phyloP scores from a whole-genome alignment of 108 stramenopile species.

The Nannochloropsis granulata region DNA sequence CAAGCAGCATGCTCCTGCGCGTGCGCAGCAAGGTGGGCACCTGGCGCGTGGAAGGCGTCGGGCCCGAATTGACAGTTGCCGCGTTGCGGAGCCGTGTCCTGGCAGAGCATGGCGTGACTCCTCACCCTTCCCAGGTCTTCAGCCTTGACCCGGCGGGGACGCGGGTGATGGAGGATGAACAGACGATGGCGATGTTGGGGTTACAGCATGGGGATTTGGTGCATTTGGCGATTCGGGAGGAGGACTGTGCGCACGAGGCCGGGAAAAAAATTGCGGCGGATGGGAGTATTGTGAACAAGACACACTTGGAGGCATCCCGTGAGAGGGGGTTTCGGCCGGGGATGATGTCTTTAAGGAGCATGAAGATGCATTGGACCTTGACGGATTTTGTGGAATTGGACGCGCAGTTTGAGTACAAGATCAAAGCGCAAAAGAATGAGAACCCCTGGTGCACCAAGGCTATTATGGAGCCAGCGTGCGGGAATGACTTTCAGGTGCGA shows the following conservation, averaged over 20 bases:
- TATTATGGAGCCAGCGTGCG: neutral
- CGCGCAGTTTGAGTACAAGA: constrained; percentile 67
- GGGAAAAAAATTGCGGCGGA: constrained; percentile 33
- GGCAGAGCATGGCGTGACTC: constrained; percentile 21
- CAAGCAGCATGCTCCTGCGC: constrained; percentile 30
- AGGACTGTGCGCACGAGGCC: constrained; percentile 12
- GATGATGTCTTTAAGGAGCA: constrained; percentile 62
- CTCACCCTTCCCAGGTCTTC: constrained; percentile 4
- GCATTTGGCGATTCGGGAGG: constrained; percentile 15
- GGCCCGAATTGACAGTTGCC: constrained; percentile 4
- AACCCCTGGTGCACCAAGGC: neutral
- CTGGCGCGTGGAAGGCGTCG: constrained; percentile 34
- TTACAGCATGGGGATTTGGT: constrained; percentile 30
- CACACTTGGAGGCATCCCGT: constrained; percentile 26
- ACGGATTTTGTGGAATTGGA: constrained; percentile 85
- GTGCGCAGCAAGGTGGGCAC: constrained; percentile 30
- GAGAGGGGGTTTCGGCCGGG: constrained; percentile 69
- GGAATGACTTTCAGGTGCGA: constrained; percentile 17
- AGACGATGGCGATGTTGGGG: constrained; percentile 9
- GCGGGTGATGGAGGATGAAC: neutral
- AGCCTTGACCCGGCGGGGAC: constrained; percentile 8
- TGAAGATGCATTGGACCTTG: constrained; percentile 96
- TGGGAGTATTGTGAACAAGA: constrained; percentile 33
- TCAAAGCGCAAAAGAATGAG: constrained; percentile 61
- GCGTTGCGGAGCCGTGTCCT: constrained; percentile 14